These are phyloP conservation scores for Cercis canadensis DNA, from an alignment of 306 rosid species.

Conservation along the genomic window DNA sequence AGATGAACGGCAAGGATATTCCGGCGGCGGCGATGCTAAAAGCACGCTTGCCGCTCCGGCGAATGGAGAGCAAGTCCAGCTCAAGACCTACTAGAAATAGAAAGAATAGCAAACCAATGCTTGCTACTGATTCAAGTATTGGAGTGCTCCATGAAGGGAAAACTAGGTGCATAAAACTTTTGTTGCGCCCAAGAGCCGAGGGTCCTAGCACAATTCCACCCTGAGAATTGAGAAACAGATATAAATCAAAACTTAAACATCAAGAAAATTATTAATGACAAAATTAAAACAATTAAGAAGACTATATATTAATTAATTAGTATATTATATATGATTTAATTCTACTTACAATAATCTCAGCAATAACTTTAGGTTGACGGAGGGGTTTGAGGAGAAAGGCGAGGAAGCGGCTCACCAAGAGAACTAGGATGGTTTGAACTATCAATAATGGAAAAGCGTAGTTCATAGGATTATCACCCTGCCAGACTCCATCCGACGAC, in stretches of 20 bases:
- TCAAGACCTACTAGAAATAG: conserved; percentile 81
- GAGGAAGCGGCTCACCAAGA: conserved; percentile 62
- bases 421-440: conserved; percentile 57
- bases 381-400: conserved; percentile 72
- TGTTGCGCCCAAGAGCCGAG: conserved; percentile 69
- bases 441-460: conserved; percentile 77
- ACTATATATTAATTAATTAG: no score
- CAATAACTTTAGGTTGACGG: conserved; percentile 82
- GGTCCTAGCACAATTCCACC: conserved; percentile 87
- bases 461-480: conserved; percentile 71
- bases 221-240: conserved; percentile 32
- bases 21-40: conserved; percentile 71
- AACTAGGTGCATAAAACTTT: conserved; percentile 45
- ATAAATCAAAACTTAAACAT: background rate
- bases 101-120: conserved; percentile 73
- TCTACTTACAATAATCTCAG: conserved; percentile 60
- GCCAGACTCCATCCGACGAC: conserved; percentile 75
- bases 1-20: conserved; percentile 64
- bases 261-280: no score
- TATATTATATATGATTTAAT: no score
- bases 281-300: no score
- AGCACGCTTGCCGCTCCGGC: conserved; percentile 64
- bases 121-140: conserved; percentile 71
- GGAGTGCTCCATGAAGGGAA: conserved; percentile 80
- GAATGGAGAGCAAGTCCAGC: conserved; percentile 61